Percentiles rank a stretch among this genome's conserved stretches.
Conservation (phyloP, 1,284 basidiomycete species). For the Lentinus polychrous region DNA sequence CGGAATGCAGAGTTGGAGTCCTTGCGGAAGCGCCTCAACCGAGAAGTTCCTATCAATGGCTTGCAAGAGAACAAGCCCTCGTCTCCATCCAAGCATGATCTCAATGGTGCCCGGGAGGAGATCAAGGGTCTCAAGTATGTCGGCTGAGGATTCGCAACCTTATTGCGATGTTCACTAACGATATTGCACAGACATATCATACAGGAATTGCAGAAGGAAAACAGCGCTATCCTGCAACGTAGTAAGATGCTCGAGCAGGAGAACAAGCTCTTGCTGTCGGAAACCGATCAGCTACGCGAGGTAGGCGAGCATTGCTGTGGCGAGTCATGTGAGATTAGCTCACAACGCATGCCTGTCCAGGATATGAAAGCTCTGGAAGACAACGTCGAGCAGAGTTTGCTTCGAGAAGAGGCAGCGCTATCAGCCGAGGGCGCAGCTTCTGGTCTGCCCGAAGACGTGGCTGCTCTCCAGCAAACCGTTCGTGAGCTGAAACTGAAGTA, state of each 20-base stretch:
- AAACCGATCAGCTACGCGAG: slow-evolving; percentile 72
- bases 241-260: slow-evolving; percentile 73
- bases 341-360: slow-evolving; percentile 27
- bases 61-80: slow-evolving; percentile 25
- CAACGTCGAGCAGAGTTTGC: slow-evolving; percentile 60
- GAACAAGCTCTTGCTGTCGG: slow-evolving; percentile 66
- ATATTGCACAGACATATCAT: slow-evolving; percentile 66
- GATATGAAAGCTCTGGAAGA: slow-evolving; percentile 69
- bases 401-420: slow-evolving; percentile 42
- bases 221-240: slow-evolving; percentile 51
- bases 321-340: not conserved
- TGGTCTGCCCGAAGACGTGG: slow-evolving; percentile 25
- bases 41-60: slow-evolving; percentile 42
- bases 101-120: slow-evolving; percentile 48
- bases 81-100: slow-evolving; percentile 45
- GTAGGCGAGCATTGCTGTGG: slow-evolving; percentile 30
- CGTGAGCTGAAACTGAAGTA: slow-evolving; percentile 46
- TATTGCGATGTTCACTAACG: slow-evolving; percentile 9
- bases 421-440: slow-evolving; percentile 24
- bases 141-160: not conserved
- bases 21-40: slow-evolving; percentile 48
- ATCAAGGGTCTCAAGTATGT: slow-evolving; percentile 72
- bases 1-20: slow-evolving; percentile 46
- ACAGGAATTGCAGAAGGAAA: slow-evolving; percentile 80
- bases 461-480: slow-evolving; percentile 33